Percentiles rank a stretch among this genome's conserved stretches.
phyloP scores from a whole-genome alignment of 2,329 filamentous ascomycete species.

The Aspergillus neoniger region DNA sequence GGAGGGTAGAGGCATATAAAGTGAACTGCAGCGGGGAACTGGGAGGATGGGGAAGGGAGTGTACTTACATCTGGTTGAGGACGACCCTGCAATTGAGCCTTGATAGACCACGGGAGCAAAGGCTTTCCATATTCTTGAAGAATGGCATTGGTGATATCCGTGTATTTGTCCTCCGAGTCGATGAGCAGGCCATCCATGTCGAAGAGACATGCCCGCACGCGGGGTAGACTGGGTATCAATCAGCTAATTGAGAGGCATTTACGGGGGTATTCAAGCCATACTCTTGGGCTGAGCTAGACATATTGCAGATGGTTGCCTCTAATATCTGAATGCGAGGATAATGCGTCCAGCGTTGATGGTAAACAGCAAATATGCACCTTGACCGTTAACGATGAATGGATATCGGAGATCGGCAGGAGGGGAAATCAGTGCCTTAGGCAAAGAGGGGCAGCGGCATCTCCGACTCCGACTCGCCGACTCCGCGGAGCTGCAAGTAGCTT shows the following conservation, averaged over 20 bases:
- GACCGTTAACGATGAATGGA: not conserved
- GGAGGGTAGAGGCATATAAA: no score
- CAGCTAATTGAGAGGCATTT: not conserved
- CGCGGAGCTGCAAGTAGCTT: slow-evolving; percentile 1
- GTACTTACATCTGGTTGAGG: slow-evolving; percentile 56
- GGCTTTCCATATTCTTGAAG: slow-evolving; percentile 74
- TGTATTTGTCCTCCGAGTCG: slow-evolving; percentile 90
- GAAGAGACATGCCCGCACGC: slow-evolving; percentile 88
- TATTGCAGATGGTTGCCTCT: not conserved
- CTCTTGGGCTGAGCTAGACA: slow-evolving; percentile 12
- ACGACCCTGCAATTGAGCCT: slow-evolving; percentile 78
- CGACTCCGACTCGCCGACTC: slow-evolving; percentile 9
- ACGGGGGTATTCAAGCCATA: not conserved
- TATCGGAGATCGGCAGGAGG: slow-evolving; percentile 4
- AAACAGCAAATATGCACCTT: not conserved
- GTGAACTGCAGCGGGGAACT: not conserved
- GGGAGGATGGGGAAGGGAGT: not conserved
- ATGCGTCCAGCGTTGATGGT: not conserved
- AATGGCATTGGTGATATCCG: slow-evolving; percentile 76
- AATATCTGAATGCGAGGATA: not conserved
- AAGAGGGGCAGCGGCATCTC: not conserved
- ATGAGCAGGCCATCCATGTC: slow-evolving; percentile 98
- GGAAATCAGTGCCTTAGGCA: slow-evolving; percentile 5
- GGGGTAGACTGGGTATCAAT: slow-evolving; percentile 62
- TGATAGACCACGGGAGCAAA: slow-evolving; percentile 85